phyloP scores from a whole-genome alignment of 768 basidiomycete genomes.

The Leccinum ochraceum region DNA sequence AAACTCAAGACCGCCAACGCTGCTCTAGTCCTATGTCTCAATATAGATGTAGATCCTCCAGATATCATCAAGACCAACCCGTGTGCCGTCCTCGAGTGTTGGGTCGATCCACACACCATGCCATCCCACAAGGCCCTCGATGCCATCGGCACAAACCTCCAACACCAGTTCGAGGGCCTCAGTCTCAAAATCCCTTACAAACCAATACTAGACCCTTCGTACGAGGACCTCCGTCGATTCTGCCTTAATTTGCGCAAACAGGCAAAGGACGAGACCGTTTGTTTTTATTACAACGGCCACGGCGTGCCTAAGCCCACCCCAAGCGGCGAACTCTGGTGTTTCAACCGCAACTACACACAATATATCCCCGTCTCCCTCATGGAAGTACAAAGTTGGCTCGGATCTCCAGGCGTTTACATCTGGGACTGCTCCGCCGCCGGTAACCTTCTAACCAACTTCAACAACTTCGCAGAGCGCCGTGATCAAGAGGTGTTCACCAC shows the following conservation, averaged over 20 bases:
- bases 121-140: constrained; percentile 92
- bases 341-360: constrained; percentile 96
- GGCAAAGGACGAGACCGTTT: constrained; percentile 89
- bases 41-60: constrained; percentile 97
- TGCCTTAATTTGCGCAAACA: constrained; percentile 81
- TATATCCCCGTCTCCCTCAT: constrained; percentile 96
- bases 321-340: constrained; percentile 97
- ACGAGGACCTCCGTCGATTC: constrained; percentile 89
- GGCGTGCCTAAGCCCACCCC: constrained; percentile 96
- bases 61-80: constrained; percentile 97
- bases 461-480: constrained; percentile 70
- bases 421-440: constrained; percentile 99
- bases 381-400: constrained; percentile 92
- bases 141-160: constrained; percentile 88
- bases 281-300: constrained; percentile 99
- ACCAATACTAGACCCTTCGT: constrained; percentile 90
- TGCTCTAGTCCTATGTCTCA: constrained; percentile 87
- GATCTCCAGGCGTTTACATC: constrained; percentile 94
- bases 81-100: constrained; percentile 92
- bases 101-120: constrained; percentile 95
- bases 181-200: constrained; percentile 95
- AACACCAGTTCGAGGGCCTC: constrained; percentile 94
- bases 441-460: constrained; percentile 88
- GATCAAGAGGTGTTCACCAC: constrained; percentile 63
- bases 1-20: constrained; percentile 93